Percentiles rank a stretch among this genome's conserved stretches.
Conservation (phyloP, 176 grass and related monocot genomes). For the Cenchrus fungigraminus region DNA sequence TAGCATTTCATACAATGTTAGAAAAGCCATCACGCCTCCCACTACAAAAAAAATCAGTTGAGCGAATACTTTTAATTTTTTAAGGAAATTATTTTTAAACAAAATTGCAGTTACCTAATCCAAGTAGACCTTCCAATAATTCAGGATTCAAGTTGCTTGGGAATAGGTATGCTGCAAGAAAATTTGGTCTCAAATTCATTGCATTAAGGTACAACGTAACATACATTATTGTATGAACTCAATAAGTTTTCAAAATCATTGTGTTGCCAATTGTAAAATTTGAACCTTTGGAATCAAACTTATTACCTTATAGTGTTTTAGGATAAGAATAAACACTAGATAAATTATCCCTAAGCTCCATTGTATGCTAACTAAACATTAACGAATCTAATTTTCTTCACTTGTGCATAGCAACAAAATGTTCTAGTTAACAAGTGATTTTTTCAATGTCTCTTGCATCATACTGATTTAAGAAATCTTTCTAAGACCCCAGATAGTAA, state of each 20-base stretch:
- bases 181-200: constrained; percentile 13
- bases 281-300: background rate
- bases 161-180: constrained; percentile 79
- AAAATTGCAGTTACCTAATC: constrained; percentile 69
- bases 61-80: constrained; percentile 18
- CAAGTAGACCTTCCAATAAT: constrained; percentile 98
- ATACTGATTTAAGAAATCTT: background rate
- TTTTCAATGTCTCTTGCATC: background rate
- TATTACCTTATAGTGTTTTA: background rate
- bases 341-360: background rate
- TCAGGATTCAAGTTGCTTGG: constrained; percentile 87
- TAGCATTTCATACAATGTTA: constrained; percentile 93
- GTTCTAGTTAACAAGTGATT: background rate
- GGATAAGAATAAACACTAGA: background rate
- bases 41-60: constrained; percentile 54
- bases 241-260: constrained; percentile 8
- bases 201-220: constrained; percentile 18
- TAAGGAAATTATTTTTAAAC: background rate
- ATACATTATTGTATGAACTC: constrained; percentile 4
- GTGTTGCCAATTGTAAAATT: background rate
- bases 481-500: background rate
- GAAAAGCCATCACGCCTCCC: constrained; percentile 94
- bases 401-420: background rate
- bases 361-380: background rate
- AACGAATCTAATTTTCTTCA: background rate